Evolutionary conservation across 2,329 filamentous ascomycete genomes (phyloP), one percentile per base, ranked within the genome.

Genomic region (Emmonsiellopsis sp.): DNA sequence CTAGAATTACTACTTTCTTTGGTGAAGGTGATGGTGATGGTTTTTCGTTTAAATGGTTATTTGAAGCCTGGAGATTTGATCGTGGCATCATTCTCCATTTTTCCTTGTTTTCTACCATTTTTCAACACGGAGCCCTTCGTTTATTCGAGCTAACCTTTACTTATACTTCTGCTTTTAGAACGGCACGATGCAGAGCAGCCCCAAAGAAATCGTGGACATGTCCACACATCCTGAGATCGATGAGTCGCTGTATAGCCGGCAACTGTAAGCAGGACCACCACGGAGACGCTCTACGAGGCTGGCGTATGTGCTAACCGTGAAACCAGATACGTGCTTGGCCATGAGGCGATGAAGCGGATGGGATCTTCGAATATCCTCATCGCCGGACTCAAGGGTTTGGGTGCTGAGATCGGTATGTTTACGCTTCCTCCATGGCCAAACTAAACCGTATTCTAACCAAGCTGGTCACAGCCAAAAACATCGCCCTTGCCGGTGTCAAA

Each of bases 321-420:
- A 37, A 42, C 39, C 33, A 76, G 73, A 50, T 86, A 86, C 63
- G 83, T 86, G 53, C 79, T 86, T 53, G 83, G 93, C 53, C 83
- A 86, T 66, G 83, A 86, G 70, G 83, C 93, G 60, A 98, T 98
- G 93, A 97, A 95, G 80, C 90, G 93, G 65, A 98, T 98, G 93
- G 83, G 91, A 65, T 88, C 90, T 57, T 97, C 93, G 53, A 94
- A 97, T 67, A 82, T 98, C 56, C 86, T 98, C 51, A 80, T 98
- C 53, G 87, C 92, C 57, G 93, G 93, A 59, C 77, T 97, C 61
- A 92, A 93, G 71, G 93, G 93, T 50, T 81, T 98, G 42, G 93
- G 93, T 76, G 92, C 96, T 53, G 93, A 98, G 74, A 93, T 98
- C 63, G 75, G 74, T 77, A 65, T 58, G 69, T 63, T 56, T 51